Evolutionary conservation across 1,139 yeast species (phyloP), one percentile per base, ranked within the genome.

Genomic region (Hemisphaericaspora xylofermentans): DNA sequence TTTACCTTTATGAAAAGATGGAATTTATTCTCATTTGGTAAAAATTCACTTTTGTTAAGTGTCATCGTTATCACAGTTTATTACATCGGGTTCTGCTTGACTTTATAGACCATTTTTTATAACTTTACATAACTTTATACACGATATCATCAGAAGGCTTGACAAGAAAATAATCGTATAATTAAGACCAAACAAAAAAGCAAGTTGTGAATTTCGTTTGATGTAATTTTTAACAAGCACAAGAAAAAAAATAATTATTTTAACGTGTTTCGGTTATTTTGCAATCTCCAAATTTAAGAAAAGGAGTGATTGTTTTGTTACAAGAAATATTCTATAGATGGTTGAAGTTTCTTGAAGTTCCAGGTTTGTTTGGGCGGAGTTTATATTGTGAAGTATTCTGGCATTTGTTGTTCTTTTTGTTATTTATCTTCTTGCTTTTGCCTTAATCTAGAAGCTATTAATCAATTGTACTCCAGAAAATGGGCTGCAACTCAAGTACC

Each of bases 401-500:
- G 16, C 16, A 13, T 27, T 27, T 6, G 6, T 9, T 27, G 15
- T 27, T 13, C 10, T 27, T 27, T 27, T 26, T 27, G 25, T 30
- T 33, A 6, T 14, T 24, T 22, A 10, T 6, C 18, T n/a, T 33
- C 32, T 25, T n/a, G n/a, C n/a, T n/a, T n/a, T n/a, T n/a, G n/a
- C n/a, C n/a, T n/a, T 21, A 8, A 6, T 21, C 24, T 21, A 6
- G 8, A 21, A 21, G 8, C 24, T 21, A 21, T 6, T 21, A 21
- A 6, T 21, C 24, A 21, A 21, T n/a, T n/a, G n/a, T n/a, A n/a
- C n/a, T n/a, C n/a, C n/a, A n/a, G n/a, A 21, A 16, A 9, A 83
- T 84, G 91, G 91, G 91, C 28, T 85, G 94, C 57, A 60, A 74
- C 13, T 75, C 80, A 21, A 84, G 93, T 60, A 67, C 75, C 6